Evolutionary conservation across 2,329 filamentous ascomycete species (phyloP).

Genomic region (Cytospora mali): DNA sequence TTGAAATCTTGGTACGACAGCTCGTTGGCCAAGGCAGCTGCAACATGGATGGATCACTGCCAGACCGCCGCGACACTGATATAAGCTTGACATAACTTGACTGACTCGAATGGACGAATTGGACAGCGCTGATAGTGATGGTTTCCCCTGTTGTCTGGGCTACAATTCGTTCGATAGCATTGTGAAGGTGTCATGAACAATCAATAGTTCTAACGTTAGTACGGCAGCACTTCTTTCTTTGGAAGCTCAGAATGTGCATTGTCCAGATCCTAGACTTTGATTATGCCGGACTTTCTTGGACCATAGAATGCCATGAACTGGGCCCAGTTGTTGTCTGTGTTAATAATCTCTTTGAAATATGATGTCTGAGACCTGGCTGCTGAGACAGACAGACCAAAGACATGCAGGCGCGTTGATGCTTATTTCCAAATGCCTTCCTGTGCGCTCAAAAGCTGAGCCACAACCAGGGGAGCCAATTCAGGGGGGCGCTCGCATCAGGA

Average conservation of each 20-base stretch:
- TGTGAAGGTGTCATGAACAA: background rate
- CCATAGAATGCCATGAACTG: background rate
- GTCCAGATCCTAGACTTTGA: background rate
- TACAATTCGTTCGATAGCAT: background rate
- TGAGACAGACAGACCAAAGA: background rate
- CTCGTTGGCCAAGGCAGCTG: conserved; percentile 9
- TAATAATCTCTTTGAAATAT: background rate
- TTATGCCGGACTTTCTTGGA: background rate
- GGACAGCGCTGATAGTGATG: background rate
- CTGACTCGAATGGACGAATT: background rate
- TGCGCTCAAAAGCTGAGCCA: too few species aligned
- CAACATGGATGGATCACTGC: conserved; percentile 5
- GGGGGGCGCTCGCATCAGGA: background rate
- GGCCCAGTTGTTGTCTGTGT: background rate
- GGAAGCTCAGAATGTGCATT: background rate
- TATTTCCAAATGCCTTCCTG: background rate
- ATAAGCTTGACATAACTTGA: background rate
- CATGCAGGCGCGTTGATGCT: background rate
- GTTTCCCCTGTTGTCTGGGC: background rate
- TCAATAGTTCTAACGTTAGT: background rate
- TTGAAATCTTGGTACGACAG: conserved; percentile 3
- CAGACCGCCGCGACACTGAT: background rate
- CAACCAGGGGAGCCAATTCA: too few species aligned
- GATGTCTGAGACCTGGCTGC: background rate
- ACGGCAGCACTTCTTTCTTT: background rate